phyloP scores from a whole-genome alignment of 2,329 filamentous ascomycete species.

The Ceratocystis diversiconidia region DNA sequence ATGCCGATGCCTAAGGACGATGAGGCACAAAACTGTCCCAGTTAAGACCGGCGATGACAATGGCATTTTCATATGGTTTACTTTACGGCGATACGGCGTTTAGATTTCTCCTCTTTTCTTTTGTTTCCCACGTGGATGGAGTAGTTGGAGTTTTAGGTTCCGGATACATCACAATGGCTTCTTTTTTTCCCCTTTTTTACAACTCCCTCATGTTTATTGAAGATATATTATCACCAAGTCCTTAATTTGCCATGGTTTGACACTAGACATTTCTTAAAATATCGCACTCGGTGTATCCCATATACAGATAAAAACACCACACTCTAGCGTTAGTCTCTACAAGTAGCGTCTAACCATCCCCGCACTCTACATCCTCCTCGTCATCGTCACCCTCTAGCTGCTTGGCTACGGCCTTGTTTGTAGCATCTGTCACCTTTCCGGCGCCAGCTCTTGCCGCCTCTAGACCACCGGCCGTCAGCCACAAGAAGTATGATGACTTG shows the following conservation, averaged over 20 bases:
- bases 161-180: background rate
- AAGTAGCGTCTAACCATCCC: constrained; percentile 27
- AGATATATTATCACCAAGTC: background rate
- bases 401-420: constrained; percentile 32
- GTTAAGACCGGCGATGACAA: background rate
- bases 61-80: no score
- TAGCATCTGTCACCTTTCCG: constrained; percentile 23
- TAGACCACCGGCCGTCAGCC: constrained; percentile 56
- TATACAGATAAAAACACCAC: background rate
- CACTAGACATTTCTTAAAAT: background rate
- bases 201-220: background rate
- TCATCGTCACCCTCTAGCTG: constrained; percentile 40
- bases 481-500: constrained; percentile 57
- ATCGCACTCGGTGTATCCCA: background rate
- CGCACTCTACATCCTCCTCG: constrained; percentile 34
- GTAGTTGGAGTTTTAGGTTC: background rate
- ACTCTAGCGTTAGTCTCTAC: background rate
- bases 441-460: constrained; percentile 37
- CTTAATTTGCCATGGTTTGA: background rate
- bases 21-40: background rate
- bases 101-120: background rate
- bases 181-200: background rate
- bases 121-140: background rate
- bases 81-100: background rate
- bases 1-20: constrained; percentile 22